Evolutionary conservation across 2,329 filamentous ascomycete genomes (phyloP), one percentile per base, ranked within the genome.

Genomic region (Onygenales sp.): DNA sequence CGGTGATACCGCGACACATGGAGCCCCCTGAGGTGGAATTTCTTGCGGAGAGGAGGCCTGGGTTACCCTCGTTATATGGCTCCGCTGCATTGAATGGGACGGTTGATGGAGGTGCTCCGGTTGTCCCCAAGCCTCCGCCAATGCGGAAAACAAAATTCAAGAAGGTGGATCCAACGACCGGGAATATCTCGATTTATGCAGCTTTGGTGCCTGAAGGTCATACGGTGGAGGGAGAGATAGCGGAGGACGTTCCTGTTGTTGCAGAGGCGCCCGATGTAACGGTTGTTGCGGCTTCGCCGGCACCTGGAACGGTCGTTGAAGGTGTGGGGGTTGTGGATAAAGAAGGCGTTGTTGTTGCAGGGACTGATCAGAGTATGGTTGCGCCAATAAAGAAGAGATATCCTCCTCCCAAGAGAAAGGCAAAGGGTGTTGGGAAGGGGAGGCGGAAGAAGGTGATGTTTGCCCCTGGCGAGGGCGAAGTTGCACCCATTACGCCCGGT

Each of bases 161-260:
- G 61, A 84, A 86, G 59, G 75, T 85, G 9, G 89, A 95, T 65
- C 84, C 85, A 4, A 82, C 83, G 1, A 78, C 77, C 27, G 91
- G 91, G 27, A 92, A 92, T 61, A 79, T 88, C 8, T 89, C 87
- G 56, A 84, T 92, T 2, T 89, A 93, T 67, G 89, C 94, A 63
- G 83, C 93, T 7, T 86, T 89, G 17, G 79, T 95, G 3, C 81
- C 83, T 5, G 87, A 92, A 54, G 90, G 89, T 0, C 87, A 93
- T 65, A 75, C 76, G 5, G 79, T 95, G 0, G 87, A 92, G 58
- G 89, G 89, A 54, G 90, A 95, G 65, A 84, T 95, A 50, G 81
- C 89, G 55, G 74, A 78, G 39, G 74, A 77, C 46, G 73, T 77
- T 51, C 74, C 75, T 53, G 66, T 72, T 32, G 68, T 74, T 47